Percentiles rank a stretch among this genome's conserved stretches.
phyloP scores from a whole-genome alignment of 164 flowering plant genomes.

The Santalum album region DNA sequence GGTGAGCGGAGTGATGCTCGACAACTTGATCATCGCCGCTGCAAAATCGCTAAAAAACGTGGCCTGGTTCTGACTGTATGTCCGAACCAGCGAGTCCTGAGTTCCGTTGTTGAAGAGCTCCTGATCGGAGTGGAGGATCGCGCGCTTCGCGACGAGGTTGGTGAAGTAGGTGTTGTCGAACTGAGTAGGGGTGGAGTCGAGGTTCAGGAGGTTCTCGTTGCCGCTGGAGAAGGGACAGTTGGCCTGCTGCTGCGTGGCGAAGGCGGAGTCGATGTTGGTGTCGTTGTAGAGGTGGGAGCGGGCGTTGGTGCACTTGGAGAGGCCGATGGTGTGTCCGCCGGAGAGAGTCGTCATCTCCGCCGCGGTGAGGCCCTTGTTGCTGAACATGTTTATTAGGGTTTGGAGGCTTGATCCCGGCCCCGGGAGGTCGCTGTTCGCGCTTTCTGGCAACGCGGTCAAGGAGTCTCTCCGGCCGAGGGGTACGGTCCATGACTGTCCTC shows the following conservation, averaged over 20 bases:
- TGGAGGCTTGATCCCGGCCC: neutral
- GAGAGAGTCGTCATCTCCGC: neutral
- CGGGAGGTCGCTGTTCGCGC: neutral
- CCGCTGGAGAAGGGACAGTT: neutral
- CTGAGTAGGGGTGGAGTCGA: neutral
- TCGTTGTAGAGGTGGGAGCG: neutral
- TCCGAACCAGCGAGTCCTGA: neutral
- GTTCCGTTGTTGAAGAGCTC: neutral
- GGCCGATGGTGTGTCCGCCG: conserved; percentile 1
- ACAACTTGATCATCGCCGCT: neutral
- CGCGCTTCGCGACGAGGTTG: neutral
- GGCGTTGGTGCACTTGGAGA: neutral
- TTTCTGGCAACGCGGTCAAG: neutral
- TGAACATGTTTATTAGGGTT: neutral
- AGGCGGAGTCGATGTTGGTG: neutral
- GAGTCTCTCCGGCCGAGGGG: conserved; percentile 1
- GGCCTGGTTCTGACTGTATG: neutral
- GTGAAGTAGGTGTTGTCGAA: neutral
- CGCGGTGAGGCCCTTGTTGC: neutral
- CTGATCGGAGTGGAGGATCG: neutral
- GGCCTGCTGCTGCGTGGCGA: neutral
- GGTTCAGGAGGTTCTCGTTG: neutral
- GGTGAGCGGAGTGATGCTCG: neutral
- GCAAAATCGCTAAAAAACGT: neutral
- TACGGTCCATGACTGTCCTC: neutral